These are phyloP conservation scores for Tagetes patula DNA, from an alignment of 129 eudicot species.

Conservation along the genomic window DNA sequence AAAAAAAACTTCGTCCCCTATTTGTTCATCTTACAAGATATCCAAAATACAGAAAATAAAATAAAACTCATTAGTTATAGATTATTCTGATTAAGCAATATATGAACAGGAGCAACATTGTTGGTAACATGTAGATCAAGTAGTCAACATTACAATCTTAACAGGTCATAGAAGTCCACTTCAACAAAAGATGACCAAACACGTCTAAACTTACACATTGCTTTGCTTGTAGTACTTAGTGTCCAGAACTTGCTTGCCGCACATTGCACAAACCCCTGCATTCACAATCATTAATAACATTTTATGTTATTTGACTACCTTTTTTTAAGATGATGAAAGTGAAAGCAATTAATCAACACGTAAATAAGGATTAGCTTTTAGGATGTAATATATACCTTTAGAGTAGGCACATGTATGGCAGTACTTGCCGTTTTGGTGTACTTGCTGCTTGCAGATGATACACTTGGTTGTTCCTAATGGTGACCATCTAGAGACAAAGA, in stretches of 20 bases:
- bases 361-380: neutral
- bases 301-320: neutral
- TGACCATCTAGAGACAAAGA: constrained; percentile 67
- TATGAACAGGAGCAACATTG: constrained; percentile 24
- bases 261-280: constrained; percentile 99
- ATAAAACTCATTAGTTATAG: constrained; percentile 1
- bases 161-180: constrained; percentile 1
- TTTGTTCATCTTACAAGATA: neutral
- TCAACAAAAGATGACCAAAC: neutral
- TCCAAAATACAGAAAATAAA: neutral
- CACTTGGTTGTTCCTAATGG: constrained; percentile 91
- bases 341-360: neutral
- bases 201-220: constrained; percentile 43
- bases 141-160: constrained; percentile 1
- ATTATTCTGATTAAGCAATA: constrained; percentile 13
- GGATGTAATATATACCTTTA: constrained; percentile 58
- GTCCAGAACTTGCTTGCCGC: constrained; percentile 94
- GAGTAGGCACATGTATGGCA: constrained; percentile 96
- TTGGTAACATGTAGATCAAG: neutral
- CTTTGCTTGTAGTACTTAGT: constrained; percentile 94
- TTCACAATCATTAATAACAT: constrained; percentile 5
- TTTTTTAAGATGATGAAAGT: neutral
- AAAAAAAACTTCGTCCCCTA: neutral
- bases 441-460: constrained; percentile 97
- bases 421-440: constrained; percentile 89